phyloP scores from a whole-genome alignment of 805 yeast genomes.

The Candida ponderosae region DNA sequence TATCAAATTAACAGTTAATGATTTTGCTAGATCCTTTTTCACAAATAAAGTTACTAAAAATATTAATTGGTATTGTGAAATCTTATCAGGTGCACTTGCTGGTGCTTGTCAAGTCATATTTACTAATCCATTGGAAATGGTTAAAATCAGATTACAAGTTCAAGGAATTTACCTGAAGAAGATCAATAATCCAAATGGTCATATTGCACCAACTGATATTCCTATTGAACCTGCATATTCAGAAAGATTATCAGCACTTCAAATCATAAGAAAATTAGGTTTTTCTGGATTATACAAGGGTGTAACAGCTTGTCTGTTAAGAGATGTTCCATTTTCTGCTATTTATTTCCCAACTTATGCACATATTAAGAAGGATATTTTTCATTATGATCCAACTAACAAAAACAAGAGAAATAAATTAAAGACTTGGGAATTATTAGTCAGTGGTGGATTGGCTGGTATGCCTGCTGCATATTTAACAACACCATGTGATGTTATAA shows the following conservation, averaged over 20 bases:
- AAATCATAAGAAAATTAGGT: constrained; percentile 74
- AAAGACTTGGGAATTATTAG: constrained; percentile 74
- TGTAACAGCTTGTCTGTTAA: constrained; percentile 78
- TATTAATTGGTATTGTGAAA: constrained; percentile 53
- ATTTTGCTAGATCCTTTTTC: constrained; percentile 69
- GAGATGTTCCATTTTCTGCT: constrained; percentile 96
- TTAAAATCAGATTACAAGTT: constrained; percentile 89
- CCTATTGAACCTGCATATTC: constrained; percentile 18
- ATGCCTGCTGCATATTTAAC: constrained; percentile 96
- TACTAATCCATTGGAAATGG: constrained; percentile 94
- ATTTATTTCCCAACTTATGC: constrained; percentile 97
- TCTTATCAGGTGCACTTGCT: constrained; percentile 86
- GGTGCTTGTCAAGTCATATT: constrained; percentile 96
- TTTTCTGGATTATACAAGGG: constrained; percentile 85
- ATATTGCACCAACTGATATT: constrained; percentile 16
- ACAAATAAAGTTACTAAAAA: constrained; percentile 42
- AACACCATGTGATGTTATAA: constrained; percentile 95
- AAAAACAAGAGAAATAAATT: constrained; percentile 50
- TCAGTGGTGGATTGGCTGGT: constrained; percentile 93
- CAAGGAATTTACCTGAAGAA: constrained; percentile 79
- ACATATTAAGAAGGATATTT: constrained; percentile 75
- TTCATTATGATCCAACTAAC: constrained; percentile 72
- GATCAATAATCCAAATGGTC: constrained; percentile 29
- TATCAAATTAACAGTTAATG: constrained; percentile 90
- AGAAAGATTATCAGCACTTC: constrained; percentile 47